phyloP scores from a whole-genome alignment of 129 eudicot genomes.

The Apium graveolens region DNA sequence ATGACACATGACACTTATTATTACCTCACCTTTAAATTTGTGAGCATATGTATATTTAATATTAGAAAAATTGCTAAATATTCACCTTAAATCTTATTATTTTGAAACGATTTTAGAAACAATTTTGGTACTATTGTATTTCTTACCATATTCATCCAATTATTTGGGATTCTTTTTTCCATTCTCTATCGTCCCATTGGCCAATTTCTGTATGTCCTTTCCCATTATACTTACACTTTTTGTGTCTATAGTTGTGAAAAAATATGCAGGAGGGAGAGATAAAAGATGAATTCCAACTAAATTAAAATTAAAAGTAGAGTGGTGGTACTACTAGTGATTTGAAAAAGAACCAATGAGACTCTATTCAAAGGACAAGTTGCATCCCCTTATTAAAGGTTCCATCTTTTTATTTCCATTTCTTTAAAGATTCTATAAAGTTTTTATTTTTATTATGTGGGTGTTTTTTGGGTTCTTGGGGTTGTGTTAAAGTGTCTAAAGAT shows the following conservation, averaged over 20 bases:
- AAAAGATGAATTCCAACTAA: not conserved
- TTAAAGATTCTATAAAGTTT: not conserved
- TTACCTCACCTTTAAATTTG: too few relatives aligned
- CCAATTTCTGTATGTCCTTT: not conserved
- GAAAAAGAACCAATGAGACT: conserved; percentile 28
- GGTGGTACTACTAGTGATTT: conserved; percentile 19
- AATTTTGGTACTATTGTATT: too few relatives aligned
- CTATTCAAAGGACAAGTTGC: conserved; percentile 4
- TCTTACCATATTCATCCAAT: conserved; percentile 6
- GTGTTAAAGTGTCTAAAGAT: not conserved
- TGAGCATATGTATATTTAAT: too few relatives aligned
- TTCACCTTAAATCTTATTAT: too few relatives aligned
- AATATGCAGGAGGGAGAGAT: not conserved
- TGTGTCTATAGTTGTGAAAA: not conserved
- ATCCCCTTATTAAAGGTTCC: conserved; percentile 14
- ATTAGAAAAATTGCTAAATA: too few relatives aligned
- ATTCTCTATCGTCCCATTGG: not conserved
- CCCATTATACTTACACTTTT: not conserved
- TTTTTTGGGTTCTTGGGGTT: not conserved
- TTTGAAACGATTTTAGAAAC: too few relatives aligned
- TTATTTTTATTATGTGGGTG: not conserved
- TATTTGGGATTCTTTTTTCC: conserved; percentile 7
- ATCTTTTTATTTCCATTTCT: conserved; percentile 8
- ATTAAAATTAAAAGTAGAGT: not conserved
- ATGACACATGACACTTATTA: too few relatives aligned